Evolutionary conservation across 495 filamentous ascomycete species (phyloP).

Genomic region (Trichoderma erinaceum): DNA sequence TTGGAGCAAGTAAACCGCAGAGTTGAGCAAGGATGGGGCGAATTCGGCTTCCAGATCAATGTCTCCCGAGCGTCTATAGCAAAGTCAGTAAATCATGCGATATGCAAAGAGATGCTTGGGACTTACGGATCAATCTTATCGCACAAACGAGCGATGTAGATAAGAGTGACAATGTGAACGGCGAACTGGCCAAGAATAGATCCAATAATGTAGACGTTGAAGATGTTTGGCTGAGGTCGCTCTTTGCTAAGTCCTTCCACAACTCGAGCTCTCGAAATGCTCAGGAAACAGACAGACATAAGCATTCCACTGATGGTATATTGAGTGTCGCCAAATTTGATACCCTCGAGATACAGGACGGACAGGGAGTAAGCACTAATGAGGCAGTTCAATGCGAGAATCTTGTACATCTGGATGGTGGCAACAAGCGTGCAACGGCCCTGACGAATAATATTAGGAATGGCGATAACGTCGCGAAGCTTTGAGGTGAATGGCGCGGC

Average conservation of each 20-base stretch:
- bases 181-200: slow-evolving; percentile 97
- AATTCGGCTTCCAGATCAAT: slow-evolving; percentile 96
- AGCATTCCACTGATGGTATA: slow-evolving; percentile 99
- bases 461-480: slow-evolving; percentile 90
- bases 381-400: slow-evolving; percentile 93
- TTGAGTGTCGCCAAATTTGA: slow-evolving; percentile 98
- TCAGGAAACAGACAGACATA: slow-evolving; percentile 99
- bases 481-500: slow-evolving; percentile 98
- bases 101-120: background rate
- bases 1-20: slow-evolving; percentile 93
- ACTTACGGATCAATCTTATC: slow-evolving; percentile 75
- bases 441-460: slow-evolving; percentile 97
- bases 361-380: slow-evolving; percentile 97
- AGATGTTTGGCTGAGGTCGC: slow-evolving; percentile 96
- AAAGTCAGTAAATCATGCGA: slow-evolving; percentile 25
- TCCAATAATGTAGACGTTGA: slow-evolving; percentile 97
- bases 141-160: slow-evolving; percentile 90
- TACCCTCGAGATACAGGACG: slow-evolving; percentile 94
- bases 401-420: slow-evolving; percentile 99
- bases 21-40: slow-evolving; percentile 87
- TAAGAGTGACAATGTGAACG: slow-evolving; percentile 86
- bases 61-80: slow-evolving; percentile 55
- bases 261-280: slow-evolving; percentile 88
- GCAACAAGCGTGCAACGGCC: slow-evolving; percentile 95
- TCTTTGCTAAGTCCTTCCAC: slow-evolving; percentile 96